Evolutionary conservation across 1,284 basidiomycete species (phyloP), one percentile per base, ranked within the genome.

Genomic region (Leccinum fallax): DNA sequence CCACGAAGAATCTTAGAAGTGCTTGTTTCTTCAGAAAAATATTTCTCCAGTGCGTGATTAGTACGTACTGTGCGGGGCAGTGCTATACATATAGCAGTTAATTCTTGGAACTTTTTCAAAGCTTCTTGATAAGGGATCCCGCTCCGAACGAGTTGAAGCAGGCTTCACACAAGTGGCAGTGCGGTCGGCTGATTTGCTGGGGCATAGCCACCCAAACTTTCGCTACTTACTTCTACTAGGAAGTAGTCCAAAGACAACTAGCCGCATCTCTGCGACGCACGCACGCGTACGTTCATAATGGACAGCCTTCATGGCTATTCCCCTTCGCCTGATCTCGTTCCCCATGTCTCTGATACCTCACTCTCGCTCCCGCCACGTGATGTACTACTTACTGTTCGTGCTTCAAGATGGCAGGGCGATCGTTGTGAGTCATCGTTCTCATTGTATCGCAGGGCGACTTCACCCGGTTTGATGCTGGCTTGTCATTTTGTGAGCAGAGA

Each of bases 251-350:
- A 43, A 43, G 19, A 19, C n/a, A 19, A 43, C n/a, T n/a, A n/a
- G 40, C 16, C 38, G 16, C 40, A 40, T 43, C 10, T 46, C 40
- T 48, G 40, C 46, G 56, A 61, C 57, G 62, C 69, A 36, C 59
- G 55, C 61, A 60, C 62, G 59, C 66, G 55, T 57, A 61, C 67
- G 57, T 36, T 60, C 61, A 65, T 56, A 65, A 92, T 92, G 91
- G 86, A 90, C 71, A 91, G 87, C 80, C 85, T 93, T 57, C 89
- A 92, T 74, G 88, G 89, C 80, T 94, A 92, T 77, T 78, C 2
- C 6, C 5, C 40, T 30, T 61, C 3, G 5, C 5, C 48, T 4
- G 36, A 67, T 59, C 32, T 51, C 11, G 49, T 16, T 43, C 71
- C n/a, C 26, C 38, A 2, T 46, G n/a, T 58, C 3, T 19, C 67